Percentiles rank a stretch among this genome's conserved stretches.
These are phyloP conservation scores for Malania oleifera DNA, from an alignment of 164 flowering plant genomes.

Conservation along the genomic window DNA sequence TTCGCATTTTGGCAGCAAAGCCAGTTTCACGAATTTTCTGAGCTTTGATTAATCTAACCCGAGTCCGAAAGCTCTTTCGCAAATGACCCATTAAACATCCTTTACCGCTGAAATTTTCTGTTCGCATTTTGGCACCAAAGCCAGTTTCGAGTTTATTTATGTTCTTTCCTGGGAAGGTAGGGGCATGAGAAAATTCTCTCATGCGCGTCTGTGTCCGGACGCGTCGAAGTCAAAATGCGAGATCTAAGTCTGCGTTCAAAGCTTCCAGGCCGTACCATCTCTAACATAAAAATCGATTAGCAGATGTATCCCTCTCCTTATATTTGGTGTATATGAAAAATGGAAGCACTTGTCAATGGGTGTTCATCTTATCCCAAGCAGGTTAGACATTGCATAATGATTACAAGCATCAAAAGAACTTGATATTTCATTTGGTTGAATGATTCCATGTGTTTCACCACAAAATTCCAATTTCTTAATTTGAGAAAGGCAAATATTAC, in stretches of 20 bases:
- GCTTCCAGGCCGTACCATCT: constrained; percentile 2
- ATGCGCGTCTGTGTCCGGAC: constrained; percentile 9
- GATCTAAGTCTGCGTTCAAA: constrained; percentile 34
- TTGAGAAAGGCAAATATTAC: no score
- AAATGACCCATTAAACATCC: not conserved
- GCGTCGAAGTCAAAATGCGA: constrained; percentile 13
- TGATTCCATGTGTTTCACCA: no score
- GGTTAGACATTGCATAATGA: no score
- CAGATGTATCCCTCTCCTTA: not conserved
- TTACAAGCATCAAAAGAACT: no score
- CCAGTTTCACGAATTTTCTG: constrained; percentile 12
- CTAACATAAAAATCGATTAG: constrained; percentile 4
- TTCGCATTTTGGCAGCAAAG: no score
- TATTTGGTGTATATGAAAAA: no score
- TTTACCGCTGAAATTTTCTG: not conserved
- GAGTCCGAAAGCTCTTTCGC: constrained; percentile 11
- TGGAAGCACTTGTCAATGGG: no score
- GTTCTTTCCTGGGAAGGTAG: constrained; percentile 5
- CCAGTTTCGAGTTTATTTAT: not conserved
- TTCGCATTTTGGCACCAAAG: not conserved
- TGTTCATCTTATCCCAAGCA: no score
- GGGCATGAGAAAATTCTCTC: not conserved
- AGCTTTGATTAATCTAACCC: no score
- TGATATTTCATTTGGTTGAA: no score
- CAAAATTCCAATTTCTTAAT: no score